These are phyloP conservation scores for Deuterostichococcus epilithicus DNA, from an alignment of 139 green algal genomes.

Conservation along the genomic window DNA sequence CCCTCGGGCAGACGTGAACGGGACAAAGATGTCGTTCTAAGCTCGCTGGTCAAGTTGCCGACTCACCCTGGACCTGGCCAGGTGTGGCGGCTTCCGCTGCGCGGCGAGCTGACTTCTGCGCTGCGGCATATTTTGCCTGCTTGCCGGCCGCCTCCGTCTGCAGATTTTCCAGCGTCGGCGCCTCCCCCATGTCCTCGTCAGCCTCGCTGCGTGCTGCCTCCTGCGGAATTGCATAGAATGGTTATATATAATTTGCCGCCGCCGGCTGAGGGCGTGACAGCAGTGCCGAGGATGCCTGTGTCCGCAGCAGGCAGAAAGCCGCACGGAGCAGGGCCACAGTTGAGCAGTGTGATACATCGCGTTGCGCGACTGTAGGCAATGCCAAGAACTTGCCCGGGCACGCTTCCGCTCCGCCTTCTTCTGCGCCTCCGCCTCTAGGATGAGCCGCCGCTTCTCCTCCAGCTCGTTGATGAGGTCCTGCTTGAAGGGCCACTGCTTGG, in stretches of 20 bases:
- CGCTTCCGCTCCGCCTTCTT: conserved; percentile 67
- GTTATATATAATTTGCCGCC: no score
- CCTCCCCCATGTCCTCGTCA: conserved; percentile 18
- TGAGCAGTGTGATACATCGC: conserved; percentile 8
- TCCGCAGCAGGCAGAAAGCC: not conserved
- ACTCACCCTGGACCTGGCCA: not conserved
- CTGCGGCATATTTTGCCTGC: conserved; percentile 7
- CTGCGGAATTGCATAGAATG: not conserved
- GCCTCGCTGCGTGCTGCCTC: not conserved
- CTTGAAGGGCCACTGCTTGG: conserved; percentile 89
- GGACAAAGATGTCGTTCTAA: not conserved
- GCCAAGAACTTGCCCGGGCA: conserved; percentile 24
- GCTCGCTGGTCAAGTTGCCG: not conserved
- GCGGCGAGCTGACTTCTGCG: not conserved
- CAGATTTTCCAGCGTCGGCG: conserved; percentile 3
- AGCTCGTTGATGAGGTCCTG: conserved; percentile 91
- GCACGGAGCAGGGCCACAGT: not conserved
- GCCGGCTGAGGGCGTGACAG: no score
- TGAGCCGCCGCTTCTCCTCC: conserved; percentile 67
- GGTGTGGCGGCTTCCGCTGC: not conserved
- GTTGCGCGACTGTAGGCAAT: conserved; percentile 10
- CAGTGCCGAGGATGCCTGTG: conserved; percentile 2
- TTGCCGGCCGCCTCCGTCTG: conserved; percentile 18
- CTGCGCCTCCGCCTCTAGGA: conserved; percentile 48
- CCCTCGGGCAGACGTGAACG: not conserved